Evolutionary conservation across 768 basidiomycete genomes (phyloP).

Genomic region (Phallus indusiatus): DNA sequence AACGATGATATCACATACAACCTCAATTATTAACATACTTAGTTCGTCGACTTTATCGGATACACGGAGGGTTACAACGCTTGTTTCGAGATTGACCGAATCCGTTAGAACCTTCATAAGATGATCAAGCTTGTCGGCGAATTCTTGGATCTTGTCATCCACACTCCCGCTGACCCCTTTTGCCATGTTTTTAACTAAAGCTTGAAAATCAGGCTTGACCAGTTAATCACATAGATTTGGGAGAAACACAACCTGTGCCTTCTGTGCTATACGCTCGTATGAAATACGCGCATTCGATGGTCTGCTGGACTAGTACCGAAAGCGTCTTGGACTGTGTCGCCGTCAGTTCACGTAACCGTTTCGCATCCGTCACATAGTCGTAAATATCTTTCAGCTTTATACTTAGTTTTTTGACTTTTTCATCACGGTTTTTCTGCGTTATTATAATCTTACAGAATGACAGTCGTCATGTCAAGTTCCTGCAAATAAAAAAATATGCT

Average conservation of each 20-base stretch:
- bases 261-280: constrained; percentile 19
- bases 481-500: background rate
- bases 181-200: background rate
- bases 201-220: background rate
- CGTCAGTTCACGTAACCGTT: background rate
- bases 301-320: constrained; percentile 15
- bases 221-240: background rate
- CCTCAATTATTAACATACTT: background rate
- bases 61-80: background rate
- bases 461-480: background rate
- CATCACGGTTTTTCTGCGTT: background rate
- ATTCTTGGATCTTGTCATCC: background rate
- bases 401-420: background rate
- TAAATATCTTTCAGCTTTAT: background rate
- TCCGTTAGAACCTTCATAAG: background rate
- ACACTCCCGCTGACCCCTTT: background rate
- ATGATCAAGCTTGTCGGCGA: background rate
- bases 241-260: background rate
- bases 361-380: background rate
- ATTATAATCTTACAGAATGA: background rate
- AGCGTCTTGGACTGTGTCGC: background rate
- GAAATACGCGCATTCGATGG: constrained; percentile 23
- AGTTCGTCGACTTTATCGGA: background rate
- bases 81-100: background rate
- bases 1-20: background rate